phyloP scores from a whole-genome alignment of 306 rosid species.

The Albizia julibrissin region DNA sequence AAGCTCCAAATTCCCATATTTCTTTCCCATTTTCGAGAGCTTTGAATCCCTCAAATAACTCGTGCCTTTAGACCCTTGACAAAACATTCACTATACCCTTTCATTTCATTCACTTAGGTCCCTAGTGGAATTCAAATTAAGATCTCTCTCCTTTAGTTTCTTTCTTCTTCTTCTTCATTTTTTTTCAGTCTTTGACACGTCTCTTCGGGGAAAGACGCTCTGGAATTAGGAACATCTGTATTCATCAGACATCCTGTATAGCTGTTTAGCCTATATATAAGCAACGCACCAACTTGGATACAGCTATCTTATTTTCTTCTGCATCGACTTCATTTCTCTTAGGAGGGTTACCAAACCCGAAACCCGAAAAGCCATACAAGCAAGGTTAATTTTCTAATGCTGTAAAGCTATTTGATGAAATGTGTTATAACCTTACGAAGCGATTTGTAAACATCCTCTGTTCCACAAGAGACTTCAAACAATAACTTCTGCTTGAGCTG shows the following conservation, averaged over 20 bases:
- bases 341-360: neutral
- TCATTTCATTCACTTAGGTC: slow-evolving; percentile 14
- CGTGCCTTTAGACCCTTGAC: slow-evolving; percentile 53
- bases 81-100: slow-evolving; percentile 6
- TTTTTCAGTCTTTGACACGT: slow-evolving; percentile 54
- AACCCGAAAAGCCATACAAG: slow-evolving; percentile 7
- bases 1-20: neutral
- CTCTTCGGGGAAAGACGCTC: slow-evolving; percentile 31
- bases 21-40: slow-evolving; percentile 26
- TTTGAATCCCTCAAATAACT: slow-evolving; percentile 60
- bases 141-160: neutral
- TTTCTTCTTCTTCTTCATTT: neutral
- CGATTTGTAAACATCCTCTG: neutral
- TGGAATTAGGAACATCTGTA: neutral
- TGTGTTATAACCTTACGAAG: neutral
- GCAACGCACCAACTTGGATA: neutral
- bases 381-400: slow-evolving; percentile 23
- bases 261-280: slow-evolving; percentile 18
- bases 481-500: neutral
- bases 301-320: slow-evolving; percentile 25
- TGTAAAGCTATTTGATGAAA: neutral
- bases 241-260: neutral
- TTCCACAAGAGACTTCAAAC: neutral
- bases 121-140: slow-evolving; percentile 46
- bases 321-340: slow-evolving; percentile 11